Evolutionary conservation across 2,329 filamentous ascomycete species (phyloP).

Genomic region (Phyllosticta citrichinensis): DNA sequence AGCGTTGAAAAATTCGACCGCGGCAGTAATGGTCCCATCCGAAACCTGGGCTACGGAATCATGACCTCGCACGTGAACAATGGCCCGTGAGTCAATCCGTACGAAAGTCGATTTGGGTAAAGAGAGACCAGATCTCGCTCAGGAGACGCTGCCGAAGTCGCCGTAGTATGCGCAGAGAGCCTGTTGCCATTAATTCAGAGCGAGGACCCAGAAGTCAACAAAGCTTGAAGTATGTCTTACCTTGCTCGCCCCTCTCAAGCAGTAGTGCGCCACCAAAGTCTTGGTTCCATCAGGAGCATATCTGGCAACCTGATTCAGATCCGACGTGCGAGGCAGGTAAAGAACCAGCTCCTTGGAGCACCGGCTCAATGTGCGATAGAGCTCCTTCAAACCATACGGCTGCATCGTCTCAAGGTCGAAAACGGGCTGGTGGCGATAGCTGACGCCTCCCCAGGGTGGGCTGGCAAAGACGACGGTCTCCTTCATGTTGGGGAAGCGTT

Average conservation of each 20-base stretch:
- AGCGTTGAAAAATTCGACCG: no score
- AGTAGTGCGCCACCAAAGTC: constrained; percentile 22
- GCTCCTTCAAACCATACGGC: constrained; percentile 57
- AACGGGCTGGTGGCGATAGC: constrained; percentile 55
- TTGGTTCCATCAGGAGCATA: constrained; percentile 24
- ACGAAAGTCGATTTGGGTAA: background rate
- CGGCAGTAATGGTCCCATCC: no score
- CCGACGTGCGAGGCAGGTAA: constrained; percentile 60
- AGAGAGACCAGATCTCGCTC: background rate
- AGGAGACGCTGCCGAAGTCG: background rate
- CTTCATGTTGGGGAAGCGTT: constrained; percentile 38
- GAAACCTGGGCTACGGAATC: background rate
- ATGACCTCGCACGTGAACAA: background rate
- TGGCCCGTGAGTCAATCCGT: background rate
- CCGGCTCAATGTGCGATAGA: constrained; percentile 31
- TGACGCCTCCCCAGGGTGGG: constrained; percentile 62
- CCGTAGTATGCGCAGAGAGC: constrained; percentile 9
- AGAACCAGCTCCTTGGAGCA: constrained; percentile 51
- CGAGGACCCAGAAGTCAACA: background rate
- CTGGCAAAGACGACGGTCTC: constrained; percentile 56
- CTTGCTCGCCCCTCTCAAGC: constrained; percentile 10
- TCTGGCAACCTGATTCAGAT: constrained; percentile 28
- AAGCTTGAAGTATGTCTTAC: background rate
- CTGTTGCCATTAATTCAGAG: background rate
- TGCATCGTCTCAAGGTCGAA: constrained; percentile 83